Conservation (phyloP, 495 filamentous ascomycete species). For the Neurospora terricola region DNA sequence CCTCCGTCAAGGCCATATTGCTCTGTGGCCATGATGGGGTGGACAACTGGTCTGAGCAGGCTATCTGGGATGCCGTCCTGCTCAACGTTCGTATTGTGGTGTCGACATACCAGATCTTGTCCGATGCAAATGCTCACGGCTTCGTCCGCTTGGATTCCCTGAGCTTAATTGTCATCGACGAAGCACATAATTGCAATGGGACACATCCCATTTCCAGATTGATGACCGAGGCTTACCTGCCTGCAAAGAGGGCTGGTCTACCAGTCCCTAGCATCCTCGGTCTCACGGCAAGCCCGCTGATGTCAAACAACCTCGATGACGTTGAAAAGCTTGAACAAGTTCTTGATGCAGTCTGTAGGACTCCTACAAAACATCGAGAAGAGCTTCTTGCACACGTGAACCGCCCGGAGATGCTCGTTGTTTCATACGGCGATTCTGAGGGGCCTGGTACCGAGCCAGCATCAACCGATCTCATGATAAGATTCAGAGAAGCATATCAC, state of each 20-base stretch:
- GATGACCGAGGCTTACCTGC: conserved; percentile 66
- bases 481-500: conserved; percentile 26
- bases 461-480: conserved; percentile 22
- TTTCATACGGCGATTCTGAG: conserved; percentile 32
- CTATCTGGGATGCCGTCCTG: conserved; percentile 65
- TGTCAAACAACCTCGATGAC: conserved; percentile 40
- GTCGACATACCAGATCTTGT: conserved; percentile 65
- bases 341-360: conserved; percentile 60
- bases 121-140: conserved; percentile 70
- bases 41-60: conserved; percentile 63
- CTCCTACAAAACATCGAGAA: conserved; percentile 59
- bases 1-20: conserved; percentile 49
- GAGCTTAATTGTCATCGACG: conserved; percentile 75
- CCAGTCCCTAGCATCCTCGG: conserved; percentile 66
- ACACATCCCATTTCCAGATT: conserved; percentile 64
- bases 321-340: conserved; percentile 61
- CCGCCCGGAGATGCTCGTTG: conserved; percentile 48
- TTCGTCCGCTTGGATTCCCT: conserved; percentile 63
- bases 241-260: conserved; percentile 21
- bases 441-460: not conserved
- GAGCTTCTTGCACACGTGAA: conserved; percentile 62
- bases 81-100: conserved; percentile 60
- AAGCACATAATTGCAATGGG: conserved; percentile 65
- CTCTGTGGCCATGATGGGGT: conserved; percentile 61
- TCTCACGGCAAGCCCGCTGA: conserved; percentile 75